Percentiles rank a stretch among this genome's conserved stretches.
Evolutionary conservation across 2,329 filamentous ascomycete species (phyloP).

Genomic region (Sporothrix euskadiensis): DNA sequence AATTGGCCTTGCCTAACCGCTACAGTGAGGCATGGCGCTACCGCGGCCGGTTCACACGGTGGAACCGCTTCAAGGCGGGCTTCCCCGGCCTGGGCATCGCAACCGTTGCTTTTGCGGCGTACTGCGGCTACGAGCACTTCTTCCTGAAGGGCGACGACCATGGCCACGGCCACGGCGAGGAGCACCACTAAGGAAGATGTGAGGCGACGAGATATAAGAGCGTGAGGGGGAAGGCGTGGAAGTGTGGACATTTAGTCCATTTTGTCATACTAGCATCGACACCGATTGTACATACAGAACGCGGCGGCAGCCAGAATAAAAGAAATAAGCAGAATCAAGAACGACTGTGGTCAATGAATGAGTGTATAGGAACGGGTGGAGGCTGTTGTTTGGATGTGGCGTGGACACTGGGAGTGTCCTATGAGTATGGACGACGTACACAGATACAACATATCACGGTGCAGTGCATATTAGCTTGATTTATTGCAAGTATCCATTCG

Average conservation of each 20-base stretch:
- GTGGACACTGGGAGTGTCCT: not conserved
- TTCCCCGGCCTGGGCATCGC: slow-evolving; percentile 94
- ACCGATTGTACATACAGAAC: slow-evolving; percentile 23
- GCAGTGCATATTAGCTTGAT: not conserved
- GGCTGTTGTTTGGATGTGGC: not conserved
- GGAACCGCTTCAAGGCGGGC: slow-evolving; percentile 81
- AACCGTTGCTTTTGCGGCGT: slow-evolving; percentile 83
- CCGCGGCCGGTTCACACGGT: slow-evolving; percentile 80
- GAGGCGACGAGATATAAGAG: not conserved
- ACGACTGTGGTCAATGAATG: too few relatives aligned
- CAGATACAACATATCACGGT: not conserved
- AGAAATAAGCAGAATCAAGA: not conserved
- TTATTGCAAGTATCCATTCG: not conserved
- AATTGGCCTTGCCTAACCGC: not conserved
- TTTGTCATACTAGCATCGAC: slow-evolving; percentile 22
- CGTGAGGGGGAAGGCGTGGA: not conserved
- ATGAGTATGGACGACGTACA: too few relatives aligned
- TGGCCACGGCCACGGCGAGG: slow-evolving; percentile 51
- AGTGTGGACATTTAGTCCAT: not conserved
- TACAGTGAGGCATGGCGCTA: slow-evolving; percentile 92
- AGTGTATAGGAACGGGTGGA: not conserved
- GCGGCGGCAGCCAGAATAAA: slow-evolving; percentile 8
- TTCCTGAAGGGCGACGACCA: slow-evolving; percentile 72
- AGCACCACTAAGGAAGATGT: slow-evolving; percentile 52
- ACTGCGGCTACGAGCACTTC: slow-evolving; percentile 86